Base-by-base conservation (phyloP, 2,329 filamentous ascomycete genomes). In the Aspergillus hiratsukae region DNA sequence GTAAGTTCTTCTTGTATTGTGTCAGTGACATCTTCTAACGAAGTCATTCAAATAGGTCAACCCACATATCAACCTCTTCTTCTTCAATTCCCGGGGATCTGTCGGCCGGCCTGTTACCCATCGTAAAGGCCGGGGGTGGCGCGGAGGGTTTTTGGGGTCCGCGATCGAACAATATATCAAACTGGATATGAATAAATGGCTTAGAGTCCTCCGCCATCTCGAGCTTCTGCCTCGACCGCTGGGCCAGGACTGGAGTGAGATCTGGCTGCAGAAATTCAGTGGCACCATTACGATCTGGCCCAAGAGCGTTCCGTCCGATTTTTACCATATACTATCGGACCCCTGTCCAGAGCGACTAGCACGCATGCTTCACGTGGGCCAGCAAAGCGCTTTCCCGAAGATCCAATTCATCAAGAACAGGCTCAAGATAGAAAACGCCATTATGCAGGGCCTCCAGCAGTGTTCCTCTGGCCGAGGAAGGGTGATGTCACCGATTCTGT, bases 231-330 rank as follows among this genome's bases (percentile, higher is more conserved):
- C 94, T 0, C 86, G 94, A 0, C 91, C 91, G 0, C 75, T 97
- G 23, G 93, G 92, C 2, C 93, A 97, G 73, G 94, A 99, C 72
- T 99, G 94, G 94, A 92, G 88, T 57, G 89, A 96, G 74, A 86
- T 99, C 23, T 99, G 93, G 90, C 82, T 99, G 49, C 94, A 99
- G 72, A 86, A 91, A 57, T 99, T 99, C 73, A 89, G 88, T 61
- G 94, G 94, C 28, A 97, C 91, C 9, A 88, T 97, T 61, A 99
- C 94, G 11, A 92, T 99, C 68, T 97, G 93, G 92, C 94, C 94
- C 7, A 91, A 91, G 71, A 87, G 86, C 11, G 78, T 86, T 3
- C 76, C 85, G 1, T 88, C 85, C 1, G 94, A 99, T 75, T 95
- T 97, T 70, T 86, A 82, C 70, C 84, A 90, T 65, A 96, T 99